Conservation (phyloP, 148 eudicot species). For the Rhododendron mucronatum region DNA sequence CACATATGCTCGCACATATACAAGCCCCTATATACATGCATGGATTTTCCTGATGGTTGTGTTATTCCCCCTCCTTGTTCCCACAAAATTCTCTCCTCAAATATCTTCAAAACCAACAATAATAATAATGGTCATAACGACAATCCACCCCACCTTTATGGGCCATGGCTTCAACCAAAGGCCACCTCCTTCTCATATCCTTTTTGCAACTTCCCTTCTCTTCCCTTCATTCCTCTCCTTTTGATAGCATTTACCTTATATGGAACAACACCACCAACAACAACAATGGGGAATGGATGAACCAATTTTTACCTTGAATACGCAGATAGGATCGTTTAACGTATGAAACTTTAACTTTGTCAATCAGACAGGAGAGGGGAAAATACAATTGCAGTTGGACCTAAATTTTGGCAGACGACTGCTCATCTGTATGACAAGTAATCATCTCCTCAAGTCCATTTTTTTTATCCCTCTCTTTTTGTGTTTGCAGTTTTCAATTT, state of each 20-base stretch:
- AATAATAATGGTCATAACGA: not conserved
- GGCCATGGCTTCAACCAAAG: constrained; percentile 3
- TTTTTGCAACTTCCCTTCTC: not conserved
- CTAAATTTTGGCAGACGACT: not conserved
- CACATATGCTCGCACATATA: not conserved
- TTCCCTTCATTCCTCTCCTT: not conserved
- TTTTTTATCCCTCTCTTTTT: not conserved
- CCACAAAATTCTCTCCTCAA: constrained; percentile 14
- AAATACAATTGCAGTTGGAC: not conserved
- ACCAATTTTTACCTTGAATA: not conserved
- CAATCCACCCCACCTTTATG: not conserved
- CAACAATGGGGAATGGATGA: not conserved
- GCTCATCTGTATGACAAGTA: not conserved
- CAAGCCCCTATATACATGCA: not conserved
- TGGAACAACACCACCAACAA: not conserved
- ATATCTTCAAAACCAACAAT: constrained; percentile 8
- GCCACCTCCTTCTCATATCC: not conserved
- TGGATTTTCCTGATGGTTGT: constrained; percentile 4
- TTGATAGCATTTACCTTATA: not conserved
- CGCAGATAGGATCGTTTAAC: not conserved
- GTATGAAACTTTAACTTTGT: not conserved
- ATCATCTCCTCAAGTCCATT: not conserved
- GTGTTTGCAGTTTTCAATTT: not conserved
- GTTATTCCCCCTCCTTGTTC: not conserved
- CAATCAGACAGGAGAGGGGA: not conserved